Evolutionary conservation across 208 protist genomes (phyloP), one percentile per base, ranked within the genome.

Genomic region (Trypanosomatidae sp.): DNA sequence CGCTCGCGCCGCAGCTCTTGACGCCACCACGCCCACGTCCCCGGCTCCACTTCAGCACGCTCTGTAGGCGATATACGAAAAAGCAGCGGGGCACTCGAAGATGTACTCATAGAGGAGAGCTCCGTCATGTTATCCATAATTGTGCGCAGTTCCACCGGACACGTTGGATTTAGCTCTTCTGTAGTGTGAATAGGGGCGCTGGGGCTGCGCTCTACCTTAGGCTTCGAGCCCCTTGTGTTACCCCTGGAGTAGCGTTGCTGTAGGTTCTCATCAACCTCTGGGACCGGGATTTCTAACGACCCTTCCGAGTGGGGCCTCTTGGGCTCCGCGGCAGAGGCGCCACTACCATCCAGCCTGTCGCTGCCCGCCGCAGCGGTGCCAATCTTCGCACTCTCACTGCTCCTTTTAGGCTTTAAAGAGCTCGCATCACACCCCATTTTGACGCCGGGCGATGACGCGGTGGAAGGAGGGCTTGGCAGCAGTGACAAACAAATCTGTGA

Each of bases 11-110:
- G 80, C 58, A 95, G 69, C 77, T 91, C 85, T 15, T 91, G 76
- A 39, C 84, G 82, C 91, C 91, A 95, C 91, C 91, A 95, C 67
- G 77, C 73, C 91, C 88, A 93, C 66, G 82, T 85, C 22, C 84
- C 84, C 17, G 74, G 67, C 47, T 77, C 76, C 58, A 66, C 58
- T 28, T 84, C 72, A 39, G 65, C 72, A 28, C 73, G 77, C 22
- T 71, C 64, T 6, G 80, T 79, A 0, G 82, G 80, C 9, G 65
- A 73, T 19, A 90, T 81, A 49, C 82, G 91, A 72, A 93, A 92
- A n/a, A 93, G 76, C 69, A 86, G 86, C 50, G 88, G 87, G 3
- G 81, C 79, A 62, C 88, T 95, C 58, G 74, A 83, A 8, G 83
- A 80, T 19, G 74, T 81, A 50, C 76, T 72, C 19, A 59, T 53